phyloP scores from a whole-genome alignment of 2,329 filamentous ascomycete species.

The Chrysoporthe deuterocubensis region DNA sequence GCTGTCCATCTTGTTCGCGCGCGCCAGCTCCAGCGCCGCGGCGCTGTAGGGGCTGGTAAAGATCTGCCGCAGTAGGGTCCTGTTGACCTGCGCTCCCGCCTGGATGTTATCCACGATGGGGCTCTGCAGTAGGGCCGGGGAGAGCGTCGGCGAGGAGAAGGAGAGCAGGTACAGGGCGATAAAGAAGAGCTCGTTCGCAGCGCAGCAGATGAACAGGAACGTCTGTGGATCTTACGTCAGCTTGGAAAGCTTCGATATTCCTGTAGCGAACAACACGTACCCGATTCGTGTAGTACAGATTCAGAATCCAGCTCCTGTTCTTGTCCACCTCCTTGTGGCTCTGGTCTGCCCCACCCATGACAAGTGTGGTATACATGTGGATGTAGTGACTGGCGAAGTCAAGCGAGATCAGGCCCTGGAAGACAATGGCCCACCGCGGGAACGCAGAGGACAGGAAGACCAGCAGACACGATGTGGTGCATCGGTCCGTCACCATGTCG shows the following conservation, averaged over 20 bases:
- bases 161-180: slow-evolving; percentile 97
- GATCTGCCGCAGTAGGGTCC: slow-evolving; percentile 71
- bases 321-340: slow-evolving; percentile 95
- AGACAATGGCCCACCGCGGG: slow-evolving; percentile 90
- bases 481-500: slow-evolving; percentile 98
- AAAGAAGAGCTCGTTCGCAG: slow-evolving; percentile 94
- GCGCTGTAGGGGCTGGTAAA: slow-evolving; percentile 92
- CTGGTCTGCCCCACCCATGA: slow-evolving; percentile 78
- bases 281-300: slow-evolving; percentile 97
- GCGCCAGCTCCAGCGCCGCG: slow-evolving; percentile 87
- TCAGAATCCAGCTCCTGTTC: slow-evolving; percentile 84
- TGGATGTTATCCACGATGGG: slow-evolving; percentile 59
- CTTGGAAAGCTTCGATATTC: neutral
- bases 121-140: slow-evolving; percentile 74
- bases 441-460: slow-evolving; percentile 95
- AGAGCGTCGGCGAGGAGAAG: slow-evolving; percentile 89
- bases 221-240: slow-evolving; percentile 56
- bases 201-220: slow-evolving; percentile 89
- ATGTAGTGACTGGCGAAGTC: slow-evolving; percentile 97
- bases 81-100: slow-evolving; percentile 71
- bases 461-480: slow-evolving; percentile 91
- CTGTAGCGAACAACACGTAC: slow-evolving; percentile 52
- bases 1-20: slow-evolving; percentile 81
- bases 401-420: slow-evolving; percentile 89
- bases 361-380: slow-evolving; percentile 96